These are phyloP conservation scores for Neurospora hispaniola DNA, from an alignment of 495 filamentous ascomycete genomes.

Conservation along the genomic window DNA sequence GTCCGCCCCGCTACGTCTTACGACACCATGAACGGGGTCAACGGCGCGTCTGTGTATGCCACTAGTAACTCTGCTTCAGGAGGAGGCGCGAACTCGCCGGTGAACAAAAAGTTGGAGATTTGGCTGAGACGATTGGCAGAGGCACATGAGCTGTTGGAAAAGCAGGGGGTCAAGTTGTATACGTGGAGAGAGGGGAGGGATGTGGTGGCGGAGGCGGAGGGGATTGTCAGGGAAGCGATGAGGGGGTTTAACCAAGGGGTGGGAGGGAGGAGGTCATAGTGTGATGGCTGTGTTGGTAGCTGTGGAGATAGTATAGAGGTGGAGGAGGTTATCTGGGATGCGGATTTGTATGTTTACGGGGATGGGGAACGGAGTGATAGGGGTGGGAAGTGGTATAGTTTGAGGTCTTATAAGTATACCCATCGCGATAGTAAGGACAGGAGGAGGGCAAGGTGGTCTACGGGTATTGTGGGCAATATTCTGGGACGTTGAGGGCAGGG, in stretches of 20 bases:
- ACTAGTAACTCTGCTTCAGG: neutral
- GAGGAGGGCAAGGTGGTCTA: neutral
- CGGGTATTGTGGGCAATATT: neutral
- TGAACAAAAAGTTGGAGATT: slow-evolving; percentile 71
- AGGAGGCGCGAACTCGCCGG: slow-evolving; percentile 8
- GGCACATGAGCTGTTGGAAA: slow-evolving; percentile 59
- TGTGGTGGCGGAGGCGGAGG: slow-evolving; percentile 44
- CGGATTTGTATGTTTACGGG: neutral
- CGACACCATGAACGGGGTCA: slow-evolving; percentile 6
- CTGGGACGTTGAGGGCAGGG: neutral
- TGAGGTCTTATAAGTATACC: neutral
- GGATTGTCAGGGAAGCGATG: slow-evolving; percentile 35
- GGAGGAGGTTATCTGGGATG: neutral
- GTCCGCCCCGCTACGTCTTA: neutral
- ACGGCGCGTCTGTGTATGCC: neutral
- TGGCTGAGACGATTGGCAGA: slow-evolving; percentile 72
- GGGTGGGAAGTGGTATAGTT: neutral
- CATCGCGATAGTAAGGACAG: neutral
- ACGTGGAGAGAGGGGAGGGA: slow-evolving; percentile 84
- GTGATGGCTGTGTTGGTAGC: slow-evolving; percentile 5
- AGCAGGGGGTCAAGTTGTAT: slow-evolving; percentile 60
- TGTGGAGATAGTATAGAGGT: neutral
- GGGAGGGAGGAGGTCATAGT: slow-evolving; percentile 15
- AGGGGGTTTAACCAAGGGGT: slow-evolving; percentile 15
- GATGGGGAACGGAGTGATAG: neutral